phyloP scores from a whole-genome alignment of 768 basidiomycete species.

The Rhodosporidiobolus odoratus region DNA sequence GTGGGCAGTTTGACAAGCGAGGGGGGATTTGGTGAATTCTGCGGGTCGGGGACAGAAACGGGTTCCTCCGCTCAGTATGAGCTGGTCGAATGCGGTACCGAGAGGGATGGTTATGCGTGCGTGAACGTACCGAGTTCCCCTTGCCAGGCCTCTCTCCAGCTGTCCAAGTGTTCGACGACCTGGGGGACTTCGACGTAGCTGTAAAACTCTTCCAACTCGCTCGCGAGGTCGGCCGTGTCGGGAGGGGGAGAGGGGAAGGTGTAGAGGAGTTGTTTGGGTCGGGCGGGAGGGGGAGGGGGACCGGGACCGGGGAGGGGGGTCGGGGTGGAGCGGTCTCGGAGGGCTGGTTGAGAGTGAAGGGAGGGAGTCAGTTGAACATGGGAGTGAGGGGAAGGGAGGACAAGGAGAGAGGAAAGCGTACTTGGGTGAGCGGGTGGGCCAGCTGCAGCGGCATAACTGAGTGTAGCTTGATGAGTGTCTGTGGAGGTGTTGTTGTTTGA shows the following conservation, averaged over 20 bases:
- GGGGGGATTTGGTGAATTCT: constrained; percentile 75
- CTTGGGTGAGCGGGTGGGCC: too few species aligned
- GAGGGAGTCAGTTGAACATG: neutral
- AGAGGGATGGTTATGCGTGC: too few species aligned
- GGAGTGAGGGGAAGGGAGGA: neutral
- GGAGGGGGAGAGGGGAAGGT: constrained; percentile 39
- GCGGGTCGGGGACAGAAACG: neutral
- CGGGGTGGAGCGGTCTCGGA: too few species aligned
- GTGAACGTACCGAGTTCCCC: constrained; percentile 25
- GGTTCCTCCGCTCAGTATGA: too few species aligned
- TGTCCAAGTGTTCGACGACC: constrained; percentile 50
- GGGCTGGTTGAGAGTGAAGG: neutral
- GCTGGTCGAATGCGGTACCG: too few species aligned
- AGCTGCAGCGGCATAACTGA: too few species aligned
- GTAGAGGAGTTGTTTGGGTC: constrained; percentile 33
- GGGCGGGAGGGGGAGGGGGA: neutral
- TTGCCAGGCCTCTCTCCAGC: constrained; percentile 25
- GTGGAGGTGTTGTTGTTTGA: neutral
- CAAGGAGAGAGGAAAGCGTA: neutral
- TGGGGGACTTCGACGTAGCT: constrained; percentile 93
- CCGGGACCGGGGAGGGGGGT: neutral
- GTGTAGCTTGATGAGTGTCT: too few species aligned
- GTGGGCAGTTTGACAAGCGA: constrained; percentile 62
- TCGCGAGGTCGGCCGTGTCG: constrained; percentile 91
- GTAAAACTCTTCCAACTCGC: constrained; percentile 96